These are phyloP conservation scores for Monosporascus sp. DNA, from an alignment of 2,329 filamentous ascomycete genomes.

Conservation along the genomic window DNA sequence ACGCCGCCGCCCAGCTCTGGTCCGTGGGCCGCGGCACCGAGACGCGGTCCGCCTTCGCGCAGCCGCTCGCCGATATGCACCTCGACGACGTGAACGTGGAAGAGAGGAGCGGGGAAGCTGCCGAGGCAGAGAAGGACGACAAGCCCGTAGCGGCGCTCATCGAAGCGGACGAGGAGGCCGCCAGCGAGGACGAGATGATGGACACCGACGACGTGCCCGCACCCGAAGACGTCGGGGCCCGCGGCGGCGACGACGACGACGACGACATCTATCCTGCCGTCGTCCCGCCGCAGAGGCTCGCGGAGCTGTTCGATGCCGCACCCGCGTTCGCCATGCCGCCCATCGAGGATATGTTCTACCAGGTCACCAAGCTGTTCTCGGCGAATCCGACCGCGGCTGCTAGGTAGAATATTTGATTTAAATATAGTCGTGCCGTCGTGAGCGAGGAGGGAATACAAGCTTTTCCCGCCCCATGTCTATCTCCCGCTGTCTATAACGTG, in stretches of 20 bases:
- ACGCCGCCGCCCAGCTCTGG: constrained; percentile 69
- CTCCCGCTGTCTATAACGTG: too few species aligned
- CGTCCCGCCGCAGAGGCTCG: constrained; percentile 61
- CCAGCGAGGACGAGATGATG: constrained; percentile 36
- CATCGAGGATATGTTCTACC: constrained; percentile 70
- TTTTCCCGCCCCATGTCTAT: too few species aligned
- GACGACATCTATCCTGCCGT: constrained; percentile 52
- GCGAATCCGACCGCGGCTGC: constrained; percentile 31
- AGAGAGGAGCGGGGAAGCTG: constrained; percentile 6
- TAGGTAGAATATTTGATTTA: too few species aligned
- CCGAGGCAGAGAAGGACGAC: constrained; percentile 19
- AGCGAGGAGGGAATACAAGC: too few species aligned
- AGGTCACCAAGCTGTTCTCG: constrained; percentile 60
- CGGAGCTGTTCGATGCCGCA: constrained; percentile 64
- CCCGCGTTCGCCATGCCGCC: constrained; percentile 65
- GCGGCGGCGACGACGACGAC: constrained; percentile 35
- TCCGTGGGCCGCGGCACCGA: constrained; percentile 55
- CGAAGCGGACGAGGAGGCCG: constrained; percentile 34
- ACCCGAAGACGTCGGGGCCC: too few species aligned
- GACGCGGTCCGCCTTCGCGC: constrained; percentile 45
- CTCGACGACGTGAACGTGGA: constrained; percentile 32
- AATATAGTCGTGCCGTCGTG: too few species aligned
- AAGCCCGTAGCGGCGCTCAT: constrained; percentile 27
- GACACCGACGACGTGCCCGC: constrained; percentile 29
- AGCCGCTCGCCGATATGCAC: constrained; percentile 49